Evolutionary conservation across 75 land plant species (phyloP), one percentile per base, ranked within the genome.

Genomic region (Pinus albicaulis): DNA sequence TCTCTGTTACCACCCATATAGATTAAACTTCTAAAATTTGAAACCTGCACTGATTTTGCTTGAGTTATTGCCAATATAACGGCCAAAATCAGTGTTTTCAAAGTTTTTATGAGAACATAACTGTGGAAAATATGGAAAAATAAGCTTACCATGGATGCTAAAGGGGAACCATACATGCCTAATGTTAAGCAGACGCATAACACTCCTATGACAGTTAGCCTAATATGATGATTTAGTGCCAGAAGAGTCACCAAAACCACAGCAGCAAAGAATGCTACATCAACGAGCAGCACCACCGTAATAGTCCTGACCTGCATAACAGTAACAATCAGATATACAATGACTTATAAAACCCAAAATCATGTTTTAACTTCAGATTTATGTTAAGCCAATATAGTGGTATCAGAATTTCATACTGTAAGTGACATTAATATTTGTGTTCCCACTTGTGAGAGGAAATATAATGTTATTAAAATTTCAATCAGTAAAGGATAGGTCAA

Each of bases 121-220:
- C 0, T 38, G 41, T 38, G 41, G 41, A 38, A 38, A 38, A 38
- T 38, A 0, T 38, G 41, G 41, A 38, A 38, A 38, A 38, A 4
- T 26, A 77, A 3, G 38, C 56, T 78, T 85, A 85, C 83, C 87
- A 85, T 85, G 65, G 48, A 74, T 4, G 77, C 20, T 5, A 81
- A 79, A 56, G 86, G 86, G 8, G 86, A 65, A 2, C 82, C 80
- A 66, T 85, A 85, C 87, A 85, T 85, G 83, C 72, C 77, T 57
- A 85, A 74, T 17, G 83, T 81, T 16, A 85, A 65, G 22, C 31
- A 78, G 4, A 83, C 81, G 73, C 87, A 81, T 10, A 85, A 4
- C 52, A 79, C 14, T 72, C 87, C 83, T 7, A 79, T 76, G 52
- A 76, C 41, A 15, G 79, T 78, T 0, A 82, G 76, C 62, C 80